A percentile compares a stretch with the other conserved stretches of the same genome.
Evolutionary conservation across 225 moss, liverwort and hornwort species (phyloP).

Genomic region (Polytrichum formosum): DNA sequence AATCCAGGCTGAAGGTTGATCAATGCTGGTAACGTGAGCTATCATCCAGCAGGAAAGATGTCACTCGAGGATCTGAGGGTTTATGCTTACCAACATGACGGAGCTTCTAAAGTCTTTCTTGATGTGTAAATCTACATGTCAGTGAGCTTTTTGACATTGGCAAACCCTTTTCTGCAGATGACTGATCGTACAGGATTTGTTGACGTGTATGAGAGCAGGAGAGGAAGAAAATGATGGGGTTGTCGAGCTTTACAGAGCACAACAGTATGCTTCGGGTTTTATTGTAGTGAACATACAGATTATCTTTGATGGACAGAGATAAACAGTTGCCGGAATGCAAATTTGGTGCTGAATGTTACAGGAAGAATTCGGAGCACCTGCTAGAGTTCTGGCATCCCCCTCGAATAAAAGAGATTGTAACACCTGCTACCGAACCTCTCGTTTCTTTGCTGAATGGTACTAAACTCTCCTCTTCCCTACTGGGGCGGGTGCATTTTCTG

Average conservation of each 20-base stretch:
- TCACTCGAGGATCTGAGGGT: no score
- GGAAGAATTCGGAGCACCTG: constrained; percentile 72
- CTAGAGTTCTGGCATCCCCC: constrained; percentile 62
- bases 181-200: background rate
- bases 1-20: no score
- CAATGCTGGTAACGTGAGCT: no score
- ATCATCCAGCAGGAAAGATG: no score
- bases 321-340: constrained; percentile 53
- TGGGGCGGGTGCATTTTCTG: background rate
- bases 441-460: constrained; percentile 18
- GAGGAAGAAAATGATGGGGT: background rate
- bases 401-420: constrained; percentile 1
- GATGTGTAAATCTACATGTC: no score
- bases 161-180: background rate
- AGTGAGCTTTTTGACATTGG: no score
- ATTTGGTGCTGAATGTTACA: constrained; percentile 66
- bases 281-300: constrained; percentile 22
- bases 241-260: background rate
- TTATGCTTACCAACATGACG: no score
- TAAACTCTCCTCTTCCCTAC: background rate
- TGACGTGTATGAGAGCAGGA: background rate
- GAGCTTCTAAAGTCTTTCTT: no score
- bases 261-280: background rate
- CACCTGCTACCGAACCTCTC: background rate
- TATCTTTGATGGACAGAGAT: constrained; percentile 35